Conservation (phyloP, 169 alveolate genomes). For the Plasmodium sp. region DNA sequence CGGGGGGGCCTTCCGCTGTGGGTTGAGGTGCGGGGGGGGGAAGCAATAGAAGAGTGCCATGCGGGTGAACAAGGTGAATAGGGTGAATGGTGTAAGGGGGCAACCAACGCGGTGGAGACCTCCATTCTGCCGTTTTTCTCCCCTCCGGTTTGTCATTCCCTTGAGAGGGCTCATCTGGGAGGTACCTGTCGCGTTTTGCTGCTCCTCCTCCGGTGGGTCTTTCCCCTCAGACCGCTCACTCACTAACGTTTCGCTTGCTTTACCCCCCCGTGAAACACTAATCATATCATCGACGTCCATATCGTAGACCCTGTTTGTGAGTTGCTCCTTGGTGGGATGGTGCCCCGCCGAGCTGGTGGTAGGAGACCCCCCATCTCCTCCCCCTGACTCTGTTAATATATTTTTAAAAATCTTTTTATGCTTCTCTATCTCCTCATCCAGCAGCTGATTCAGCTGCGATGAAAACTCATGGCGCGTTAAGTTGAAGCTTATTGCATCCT, state of each 20-base stretch:
- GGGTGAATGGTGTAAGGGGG: not conserved
- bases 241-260: not conserved
- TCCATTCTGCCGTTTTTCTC: not conserved
- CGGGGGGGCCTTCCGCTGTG: not conserved
- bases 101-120: not conserved
- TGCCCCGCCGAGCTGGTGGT: not conserved
- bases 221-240: not conserved
- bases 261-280: not conserved
- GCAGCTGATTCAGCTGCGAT: not conserved
- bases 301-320: not conserved
- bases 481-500: constrained; percentile 14
- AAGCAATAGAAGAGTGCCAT: not conserved
- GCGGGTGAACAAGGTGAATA: not conserved
- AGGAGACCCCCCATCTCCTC: not conserved
- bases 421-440: not conserved
- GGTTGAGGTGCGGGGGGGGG: not conserved
- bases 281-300: constrained; percentile 12
- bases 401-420: constrained; percentile 1
- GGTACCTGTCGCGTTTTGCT: not conserved
- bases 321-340: not conserved
- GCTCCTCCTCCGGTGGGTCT: not conserved
- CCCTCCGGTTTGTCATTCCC: not conserved
- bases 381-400: not conserved
- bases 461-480: not conserved
- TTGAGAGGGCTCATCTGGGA: not conserved